These are phyloP conservation scores for Astraeus odoratus DNA, from an alignment of 768 basidiomycete species.

Conservation along the genomic window DNA sequence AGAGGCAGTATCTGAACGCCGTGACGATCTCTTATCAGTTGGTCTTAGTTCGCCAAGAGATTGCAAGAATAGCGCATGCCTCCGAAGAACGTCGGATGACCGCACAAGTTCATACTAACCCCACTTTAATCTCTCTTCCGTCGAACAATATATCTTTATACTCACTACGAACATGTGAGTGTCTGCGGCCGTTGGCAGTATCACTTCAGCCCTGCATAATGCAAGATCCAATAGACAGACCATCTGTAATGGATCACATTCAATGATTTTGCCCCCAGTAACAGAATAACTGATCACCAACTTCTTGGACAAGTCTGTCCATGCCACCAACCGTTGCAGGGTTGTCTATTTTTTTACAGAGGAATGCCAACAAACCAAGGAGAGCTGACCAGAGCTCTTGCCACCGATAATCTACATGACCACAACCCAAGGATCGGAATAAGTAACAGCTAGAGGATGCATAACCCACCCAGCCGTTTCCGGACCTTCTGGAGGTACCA, in stretches of 20 bases:
- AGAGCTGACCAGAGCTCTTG: conserved; percentile 55
- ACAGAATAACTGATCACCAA: conserved; percentile 18
- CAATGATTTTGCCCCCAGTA: background rate
- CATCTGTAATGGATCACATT: conserved; percentile 28
- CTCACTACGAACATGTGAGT: conserved; percentile 59
- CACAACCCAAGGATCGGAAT: conserved; percentile 16
- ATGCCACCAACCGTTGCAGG: conserved; percentile 47
- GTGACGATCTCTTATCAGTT: conserved; percentile 17
- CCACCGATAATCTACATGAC: conserved; percentile 52
- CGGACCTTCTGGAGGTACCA: conserved; percentile 51
- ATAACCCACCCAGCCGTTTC: conserved; percentile 46
- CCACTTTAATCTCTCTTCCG: background rate
- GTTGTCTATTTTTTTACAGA: conserved; percentile 47
- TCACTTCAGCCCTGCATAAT: conserved; percentile 43
- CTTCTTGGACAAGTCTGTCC: conserved; percentile 49
- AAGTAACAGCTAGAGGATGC: background rate
- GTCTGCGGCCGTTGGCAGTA: conserved; percentile 47
- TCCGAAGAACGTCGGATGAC: conserved; percentile 41
- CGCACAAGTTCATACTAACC: conserved; percentile 63
- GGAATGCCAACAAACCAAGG: conserved; percentile 47
- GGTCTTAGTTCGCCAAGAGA: conserved; percentile 28
- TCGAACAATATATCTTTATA: conserved; percentile 3
- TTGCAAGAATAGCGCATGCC: conserved; percentile 40
- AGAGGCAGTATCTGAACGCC: conserved; percentile 28
- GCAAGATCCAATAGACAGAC: conserved; percentile 47